A percentile compares a stretch with the other conserved stretches of the same genome.
phyloP scores from a whole-genome alignment of 2,329 filamentous ascomycete genomes.

The Pestalotiopsis sp. region DNA sequence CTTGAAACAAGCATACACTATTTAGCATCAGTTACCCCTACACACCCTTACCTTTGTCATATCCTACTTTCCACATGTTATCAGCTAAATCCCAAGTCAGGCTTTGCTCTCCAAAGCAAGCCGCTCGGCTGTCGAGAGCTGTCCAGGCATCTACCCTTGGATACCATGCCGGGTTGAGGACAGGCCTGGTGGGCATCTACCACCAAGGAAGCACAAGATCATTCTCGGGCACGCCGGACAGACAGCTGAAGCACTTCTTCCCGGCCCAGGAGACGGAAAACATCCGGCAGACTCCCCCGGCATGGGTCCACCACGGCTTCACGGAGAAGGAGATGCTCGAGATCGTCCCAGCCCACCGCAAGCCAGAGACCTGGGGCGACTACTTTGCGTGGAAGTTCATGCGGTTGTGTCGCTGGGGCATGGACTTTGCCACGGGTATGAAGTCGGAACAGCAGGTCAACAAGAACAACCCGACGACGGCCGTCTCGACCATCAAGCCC shows the following conservation, averaged over 20 bases:
- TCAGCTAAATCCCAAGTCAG: slow-evolving; percentile 28
- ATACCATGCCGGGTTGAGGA: slow-evolving; percentile 27
- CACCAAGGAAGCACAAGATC: slow-evolving; percentile 28
- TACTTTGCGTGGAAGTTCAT: slow-evolving; percentile 77
- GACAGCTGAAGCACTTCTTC: slow-evolving; percentile 60
- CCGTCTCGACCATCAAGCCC: slow-evolving; percentile 53
- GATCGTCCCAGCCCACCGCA: slow-evolving; percentile 75
- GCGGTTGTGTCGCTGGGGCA: slow-evolving; percentile 72
- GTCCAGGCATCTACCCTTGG: slow-evolving; percentile 20
- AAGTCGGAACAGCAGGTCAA: slow-evolving; percentile 69
- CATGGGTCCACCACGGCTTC: slow-evolving; percentile 74
- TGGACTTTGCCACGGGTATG: slow-evolving; percentile 78
- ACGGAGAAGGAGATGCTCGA: slow-evolving; percentile 76
- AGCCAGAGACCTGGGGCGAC: slow-evolving; percentile 73
- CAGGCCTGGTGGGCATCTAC: slow-evolving; percentile 24
- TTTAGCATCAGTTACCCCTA: neutral
- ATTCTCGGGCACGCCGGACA: slow-evolving; percentile 51
- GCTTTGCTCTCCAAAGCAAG: slow-evolving; percentile 31
- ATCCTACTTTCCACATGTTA: slow-evolving; percentile 25
- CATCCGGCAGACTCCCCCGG: slow-evolving; percentile 62
- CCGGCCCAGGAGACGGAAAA: slow-evolving; percentile 59
- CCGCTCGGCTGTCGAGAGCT: slow-evolving; percentile 26
- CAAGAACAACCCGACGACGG: slow-evolving; percentile 55
- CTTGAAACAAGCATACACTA: neutral
- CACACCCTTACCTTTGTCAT: slow-evolving; percentile 9